These are phyloP conservation scores for Penicillium sumatraense DNA, from an alignment of 2,329 filamentous ascomycete genomes.

Conservation along the genomic window DNA sequence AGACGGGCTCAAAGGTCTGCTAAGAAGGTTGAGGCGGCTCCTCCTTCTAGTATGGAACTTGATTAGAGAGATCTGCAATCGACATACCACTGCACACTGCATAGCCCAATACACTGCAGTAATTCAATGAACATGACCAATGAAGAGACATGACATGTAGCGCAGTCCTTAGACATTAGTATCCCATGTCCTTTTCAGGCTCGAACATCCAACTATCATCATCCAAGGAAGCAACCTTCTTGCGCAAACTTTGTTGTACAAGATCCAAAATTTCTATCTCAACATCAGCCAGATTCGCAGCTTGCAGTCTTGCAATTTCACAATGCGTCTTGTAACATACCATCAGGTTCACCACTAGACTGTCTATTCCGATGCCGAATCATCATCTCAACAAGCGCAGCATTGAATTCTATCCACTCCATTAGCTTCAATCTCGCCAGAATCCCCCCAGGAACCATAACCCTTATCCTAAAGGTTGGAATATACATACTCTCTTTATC, in stretches of 20 bases:
- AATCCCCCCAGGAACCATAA: neutral
- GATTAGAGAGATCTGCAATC: conserved; percentile 38
- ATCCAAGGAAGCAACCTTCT: conserved; percentile 73
- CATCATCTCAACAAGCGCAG: conserved; percentile 50
- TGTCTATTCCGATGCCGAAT: conserved; percentile 50
- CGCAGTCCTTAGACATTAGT: conserved; percentile 22
- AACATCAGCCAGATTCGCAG: conserved; percentile 11
- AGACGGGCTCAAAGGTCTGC: conserved; percentile 51
- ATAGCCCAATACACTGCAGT: too few relatives aligned
- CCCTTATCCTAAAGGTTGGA: too few relatives aligned
- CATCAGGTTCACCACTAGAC: conserved; percentile 66
- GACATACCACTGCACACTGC: neutral
- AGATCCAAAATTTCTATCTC: conserved; percentile 73
- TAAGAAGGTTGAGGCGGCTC: conserved; percentile 53
- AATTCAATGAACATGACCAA: conserved; percentile 19
- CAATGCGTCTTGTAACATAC: conserved; percentile 49
- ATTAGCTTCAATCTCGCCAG: conserved; percentile 4
- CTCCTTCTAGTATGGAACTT: conserved; percentile 50
- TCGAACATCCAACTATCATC: conserved; percentile 95
- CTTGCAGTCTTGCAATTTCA: too few relatives aligned
- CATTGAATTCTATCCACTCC: conserved; percentile 47
- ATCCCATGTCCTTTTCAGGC: conserved; percentile 59
- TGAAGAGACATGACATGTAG: conserved; percentile 20
- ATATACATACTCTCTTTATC: conserved; percentile 47
- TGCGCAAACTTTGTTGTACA: conserved; percentile 70